phyloP scores from a whole-genome alignment of 768 basidiomycete genomes.

The Pleurotus giganteus region DNA sequence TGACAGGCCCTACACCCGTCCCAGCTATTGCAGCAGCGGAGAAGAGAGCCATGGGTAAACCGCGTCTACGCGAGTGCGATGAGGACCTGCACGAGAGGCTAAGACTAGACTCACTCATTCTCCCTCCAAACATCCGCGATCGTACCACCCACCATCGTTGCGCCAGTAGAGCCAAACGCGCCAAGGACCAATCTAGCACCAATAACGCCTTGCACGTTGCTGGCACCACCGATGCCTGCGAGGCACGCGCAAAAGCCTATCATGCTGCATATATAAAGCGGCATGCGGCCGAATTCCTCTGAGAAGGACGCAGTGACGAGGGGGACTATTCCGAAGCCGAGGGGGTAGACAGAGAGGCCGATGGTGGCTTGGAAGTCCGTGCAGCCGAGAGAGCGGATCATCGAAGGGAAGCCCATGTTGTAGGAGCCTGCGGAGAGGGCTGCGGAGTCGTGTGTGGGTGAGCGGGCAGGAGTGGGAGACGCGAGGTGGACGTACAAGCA shows the following conservation, averaged over 20 bases:
- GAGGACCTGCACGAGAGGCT: background rate
- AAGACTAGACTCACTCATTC: constrained; percentile 7
- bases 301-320: constrained; percentile 56
- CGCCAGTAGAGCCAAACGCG: constrained; percentile 17
- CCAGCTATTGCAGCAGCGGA: constrained; percentile 57
- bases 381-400: constrained; percentile 35
- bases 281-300: constrained; percentile 53
- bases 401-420: constrained; percentile 43
- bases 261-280: constrained; percentile 39
- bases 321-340: constrained; percentile 51
- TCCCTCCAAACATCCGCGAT: constrained; percentile 15
- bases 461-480: background rate
- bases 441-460: constrained; percentile 12
- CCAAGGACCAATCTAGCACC: constrained; percentile 13
- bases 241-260: constrained; percentile 38
- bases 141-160: constrained; percentile 17
- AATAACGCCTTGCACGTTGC: constrained; percentile 26
- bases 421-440: constrained; percentile 42
- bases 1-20: constrained; percentile 61
- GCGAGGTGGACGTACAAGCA: constrained; percentile 30
- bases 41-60: constrained; percentile 77
- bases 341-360: constrained; percentile 37
- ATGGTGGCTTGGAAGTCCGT: constrained; percentile 31
- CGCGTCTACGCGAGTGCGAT: constrained; percentile 41
- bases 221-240: constrained; percentile 25